Evolutionary conservation across 495 filamentous ascomycete genomes (phyloP), one percentile per base, ranked within the genome.

Genomic region (Penicillium cinerascens): DNA sequence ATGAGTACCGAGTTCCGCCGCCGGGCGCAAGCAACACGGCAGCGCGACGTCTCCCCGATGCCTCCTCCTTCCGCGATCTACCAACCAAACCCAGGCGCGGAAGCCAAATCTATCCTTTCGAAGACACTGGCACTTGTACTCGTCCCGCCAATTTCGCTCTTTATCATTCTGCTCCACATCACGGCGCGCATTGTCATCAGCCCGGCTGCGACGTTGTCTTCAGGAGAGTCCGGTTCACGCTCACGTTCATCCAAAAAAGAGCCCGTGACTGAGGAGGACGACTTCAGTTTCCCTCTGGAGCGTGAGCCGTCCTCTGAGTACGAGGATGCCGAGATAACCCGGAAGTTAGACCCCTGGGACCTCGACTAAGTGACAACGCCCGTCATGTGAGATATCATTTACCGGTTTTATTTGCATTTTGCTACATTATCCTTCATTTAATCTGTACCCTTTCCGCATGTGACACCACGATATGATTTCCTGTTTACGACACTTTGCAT

Each of bases 101-200:
- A 91, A 21, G 83, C 88, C 1, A 73, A 80, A 9, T 80, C 82
- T 0, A 78, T 96, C 21, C 73, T 95, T 16, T 80, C 85, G 23
- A 90, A 87, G 67, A 90, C 89, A 0, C 84, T 82, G 62, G 81
- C 87, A 17, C 75, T 93, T 4, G 73, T 95, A 1, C 70, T 95
- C 22, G 80, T 86, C 0, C 89, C 90, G 7, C 89, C 91, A 0
- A 78, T 84, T 20, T 81, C 88, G 52, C 77, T 96, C 7, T 76
- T 95, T 33, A 76, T 82, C 7, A 69, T 93, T 37, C 88, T 96
- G 75, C 76, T 96, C 7, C 82, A 82, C 44, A 87, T 96, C 25
- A 88, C 91, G 2, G 83, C 87, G 0, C 82, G 80, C 35, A 88
- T 95, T 54, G 78, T 82, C 0, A 80, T 84, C 18, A 87, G 84